Evolutionary conservation across 2,329 filamentous ascomycete species (phyloP).

Genomic region (Passalora sequoiae): DNA sequence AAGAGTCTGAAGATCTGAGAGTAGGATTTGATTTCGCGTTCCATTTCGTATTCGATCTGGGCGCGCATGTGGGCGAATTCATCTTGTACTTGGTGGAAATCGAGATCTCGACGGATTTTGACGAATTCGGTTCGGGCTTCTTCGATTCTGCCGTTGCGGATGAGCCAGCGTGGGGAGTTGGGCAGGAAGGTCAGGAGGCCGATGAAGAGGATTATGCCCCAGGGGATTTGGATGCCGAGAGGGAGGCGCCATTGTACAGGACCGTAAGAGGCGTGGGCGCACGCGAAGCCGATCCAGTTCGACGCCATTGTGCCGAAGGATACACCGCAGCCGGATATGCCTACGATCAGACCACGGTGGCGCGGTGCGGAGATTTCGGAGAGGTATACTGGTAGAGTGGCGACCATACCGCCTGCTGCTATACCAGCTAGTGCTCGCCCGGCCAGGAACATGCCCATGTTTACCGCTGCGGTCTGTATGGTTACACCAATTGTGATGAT

Average conservation of each 20-base stretch:
- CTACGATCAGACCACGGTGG: conserved; percentile 50
- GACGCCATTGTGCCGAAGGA: conserved; percentile 53
- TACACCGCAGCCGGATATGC: conserved; percentile 48
- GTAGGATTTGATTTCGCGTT: conserved; percentile 50
- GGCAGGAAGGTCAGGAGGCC: conserved; percentile 54
- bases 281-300: conserved; percentile 56
- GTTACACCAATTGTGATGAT: conserved; percentile 52
- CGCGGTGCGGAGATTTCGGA: conserved; percentile 48
- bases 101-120: conserved; percentile 45
- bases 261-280: conserved; percentile 51
- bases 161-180: conserved; percentile 51
- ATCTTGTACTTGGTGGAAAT: conserved; percentile 42
- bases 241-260: conserved; percentile 52
- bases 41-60: conserved; percentile 51
- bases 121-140: conserved; percentile 46
- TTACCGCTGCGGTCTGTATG: conserved; percentile 52
- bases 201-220: conserved; percentile 52
- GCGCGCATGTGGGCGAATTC: conserved; percentile 52
- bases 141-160: conserved; percentile 48
- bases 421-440: conserved; percentile 29
- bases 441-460: conserved; percentile 34
- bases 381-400: conserved; percentile 53
- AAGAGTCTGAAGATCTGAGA: conserved; percentile 51
- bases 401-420: conserved; percentile 32
- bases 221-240: conserved; percentile 52